Percentiles rank a stretch among this genome's conserved stretches.
phyloP scores from a whole-genome alignment of 306 rosid species.

The Begonia loranthoides region DNA sequence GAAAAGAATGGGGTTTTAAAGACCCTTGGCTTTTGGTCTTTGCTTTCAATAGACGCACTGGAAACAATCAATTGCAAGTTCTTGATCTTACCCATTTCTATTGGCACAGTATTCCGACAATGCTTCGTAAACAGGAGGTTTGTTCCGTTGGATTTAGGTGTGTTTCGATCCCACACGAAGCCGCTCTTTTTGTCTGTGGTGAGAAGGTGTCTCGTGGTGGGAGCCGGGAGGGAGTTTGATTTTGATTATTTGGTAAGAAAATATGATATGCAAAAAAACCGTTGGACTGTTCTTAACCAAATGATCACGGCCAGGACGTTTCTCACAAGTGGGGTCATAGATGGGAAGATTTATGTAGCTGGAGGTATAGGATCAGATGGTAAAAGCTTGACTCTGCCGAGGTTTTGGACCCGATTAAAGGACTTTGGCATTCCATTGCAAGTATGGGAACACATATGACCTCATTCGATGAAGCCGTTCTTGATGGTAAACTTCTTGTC shows the following conservation, averaged over 20 bases:
- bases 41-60: too few relatives aligned
- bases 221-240: too few relatives aligned
- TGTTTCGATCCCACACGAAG: too few relatives aligned
- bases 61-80: too few relatives aligned
- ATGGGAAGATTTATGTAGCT: slow-evolving; percentile 74
- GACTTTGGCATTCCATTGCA: slow-evolving; percentile 60
- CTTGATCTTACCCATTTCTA: too few relatives aligned
- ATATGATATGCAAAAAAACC: slow-evolving; percentile 78
- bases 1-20: too few relatives aligned
- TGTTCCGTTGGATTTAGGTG: too few relatives aligned
- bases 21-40: too few relatives aligned
- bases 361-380: slow-evolving; percentile 82
- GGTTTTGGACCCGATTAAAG: slow-evolving; percentile 56
- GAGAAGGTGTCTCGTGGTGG: slow-evolving; percentile 87
- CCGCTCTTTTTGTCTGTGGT: slow-evolving; percentile 73
- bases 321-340: slow-evolving; percentile 74
- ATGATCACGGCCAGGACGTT: too few relatives aligned
- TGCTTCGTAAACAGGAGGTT: too few relatives aligned
- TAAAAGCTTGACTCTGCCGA: slow-evolving; percentile 90
- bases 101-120: too few relatives aligned
- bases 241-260: slow-evolving; percentile 83
- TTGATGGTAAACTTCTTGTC: slow-evolving; percentile 78
- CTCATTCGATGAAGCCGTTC: slow-evolving; percentile 81
- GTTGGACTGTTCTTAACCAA: too few relatives aligned
- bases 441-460: slow-evolving; percentile 95